These are phyloP conservation scores for Peribolospora baueri DNA, from an alignment of 768 basidiomycete genomes.

Conservation along the genomic window DNA sequence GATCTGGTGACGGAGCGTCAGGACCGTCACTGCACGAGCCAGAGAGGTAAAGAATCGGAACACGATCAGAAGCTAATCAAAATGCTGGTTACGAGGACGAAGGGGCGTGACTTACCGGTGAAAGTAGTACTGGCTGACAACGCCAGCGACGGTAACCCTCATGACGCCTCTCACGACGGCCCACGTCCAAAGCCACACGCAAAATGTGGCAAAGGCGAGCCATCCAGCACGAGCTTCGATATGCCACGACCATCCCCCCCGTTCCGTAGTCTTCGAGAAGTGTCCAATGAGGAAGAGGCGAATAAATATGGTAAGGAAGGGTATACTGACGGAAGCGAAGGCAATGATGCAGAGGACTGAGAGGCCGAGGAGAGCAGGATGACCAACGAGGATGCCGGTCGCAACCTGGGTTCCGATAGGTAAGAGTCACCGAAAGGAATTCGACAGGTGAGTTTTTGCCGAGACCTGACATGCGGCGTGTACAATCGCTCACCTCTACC, in stretches of 20 bases:
- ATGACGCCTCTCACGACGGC: constrained; percentile 54
- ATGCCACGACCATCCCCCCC: constrained; percentile 30
- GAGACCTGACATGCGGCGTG: no score
- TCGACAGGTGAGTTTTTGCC: neutral
- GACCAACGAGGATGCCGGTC: constrained; percentile 40
- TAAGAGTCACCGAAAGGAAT: neutral
- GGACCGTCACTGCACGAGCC: constrained; percentile 8
- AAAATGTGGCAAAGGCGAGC: constrained; percentile 35
- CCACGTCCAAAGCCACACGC: constrained; percentile 49
- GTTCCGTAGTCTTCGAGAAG: constrained; percentile 21
- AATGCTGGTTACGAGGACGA: constrained; percentile 3
- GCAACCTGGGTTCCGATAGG: constrained; percentile 23
- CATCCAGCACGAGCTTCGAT: constrained; percentile 43
- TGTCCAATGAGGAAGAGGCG: constrained; percentile 28
- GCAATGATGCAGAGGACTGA: constrained; percentile 42
- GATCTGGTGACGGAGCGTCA: constrained; percentile 16
- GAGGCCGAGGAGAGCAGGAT: constrained; percentile 51
- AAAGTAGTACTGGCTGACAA: constrained; percentile 85
- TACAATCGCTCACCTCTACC: constrained; percentile 17
- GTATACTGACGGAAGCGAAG: constrained; percentile 53
- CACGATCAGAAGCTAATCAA: constrained; percentile 1
- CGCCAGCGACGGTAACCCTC: constrained; percentile 49
- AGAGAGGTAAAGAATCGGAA: constrained; percentile 1
- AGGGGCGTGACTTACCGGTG: constrained; percentile 25
- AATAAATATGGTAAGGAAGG: constrained; percentile 50